A percentile compares a stretch with the other conserved stretches of the same genome.
These are phyloP conservation scores for Phytophthora meadii DNA, from an alignment of 352 stramenopile genomes.

Conservation along the genomic window DNA sequence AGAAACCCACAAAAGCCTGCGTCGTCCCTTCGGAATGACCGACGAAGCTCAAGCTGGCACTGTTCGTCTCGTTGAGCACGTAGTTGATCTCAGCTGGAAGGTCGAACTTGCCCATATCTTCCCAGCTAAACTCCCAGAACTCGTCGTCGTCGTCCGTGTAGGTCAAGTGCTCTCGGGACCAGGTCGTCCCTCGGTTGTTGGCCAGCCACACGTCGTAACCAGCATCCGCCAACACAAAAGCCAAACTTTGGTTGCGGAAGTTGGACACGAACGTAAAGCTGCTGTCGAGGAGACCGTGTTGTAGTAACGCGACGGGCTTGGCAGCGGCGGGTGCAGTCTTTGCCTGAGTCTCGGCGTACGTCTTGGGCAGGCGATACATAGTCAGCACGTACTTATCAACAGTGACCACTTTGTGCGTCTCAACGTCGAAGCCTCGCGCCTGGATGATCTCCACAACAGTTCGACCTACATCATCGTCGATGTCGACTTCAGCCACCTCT, in stretches of 20 bases:
- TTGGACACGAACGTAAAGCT: conserved; percentile 61
- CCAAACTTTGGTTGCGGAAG: conserved; percentile 58
- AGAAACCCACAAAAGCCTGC: conserved; percentile 61
- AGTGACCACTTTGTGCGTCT: conserved; percentile 55
- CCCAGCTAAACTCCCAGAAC: conserved; percentile 65
- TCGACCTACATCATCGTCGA: conserved; percentile 36
- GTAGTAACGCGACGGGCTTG: conserved; percentile 56
- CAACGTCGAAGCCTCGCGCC: conserved; percentile 47
- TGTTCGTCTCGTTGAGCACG: conserved; percentile 35
- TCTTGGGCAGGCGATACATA: conserved; percentile 60
- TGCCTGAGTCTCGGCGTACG: conserved; percentile 45
- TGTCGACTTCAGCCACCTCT: conserved; percentile 19
- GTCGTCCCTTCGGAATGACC: conserved; percentile 60
- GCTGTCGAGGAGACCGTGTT: conserved; percentile 60
- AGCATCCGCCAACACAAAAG: conserved; percentile 55
- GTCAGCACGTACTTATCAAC: conserved; percentile 60
- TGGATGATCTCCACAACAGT: conserved; percentile 40
- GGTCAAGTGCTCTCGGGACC: conserved; percentile 54
- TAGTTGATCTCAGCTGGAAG: conserved; percentile 60
- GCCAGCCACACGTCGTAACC: conserved; percentile 65
- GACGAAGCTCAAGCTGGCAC: conserved; percentile 47
- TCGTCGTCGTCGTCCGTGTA: conserved; percentile 41
- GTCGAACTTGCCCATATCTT: conserved; percentile 63
- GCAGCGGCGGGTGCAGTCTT: conserved; percentile 10
- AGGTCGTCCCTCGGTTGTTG: conserved; percentile 68